Percentiles rank a stretch among this genome's conserved stretches.
phyloP scores from a whole-genome alignment of 2,329 filamentous ascomycete genomes.

The Botrytis squamosa region DNA sequence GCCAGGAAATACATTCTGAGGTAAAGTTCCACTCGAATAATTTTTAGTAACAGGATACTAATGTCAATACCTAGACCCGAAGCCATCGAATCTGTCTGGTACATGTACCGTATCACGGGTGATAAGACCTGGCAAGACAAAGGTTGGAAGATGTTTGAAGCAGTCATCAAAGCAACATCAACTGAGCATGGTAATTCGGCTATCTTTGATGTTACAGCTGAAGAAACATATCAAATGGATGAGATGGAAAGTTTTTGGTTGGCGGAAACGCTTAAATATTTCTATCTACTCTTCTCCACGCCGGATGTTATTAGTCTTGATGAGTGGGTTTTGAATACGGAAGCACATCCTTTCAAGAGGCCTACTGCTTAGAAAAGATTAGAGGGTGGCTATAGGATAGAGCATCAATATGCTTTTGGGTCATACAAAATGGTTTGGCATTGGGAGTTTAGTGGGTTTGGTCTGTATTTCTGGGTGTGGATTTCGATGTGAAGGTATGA shows the following conservation, averaged over 20 bases:
- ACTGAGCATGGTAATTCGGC: slow-evolving; percentile 69
- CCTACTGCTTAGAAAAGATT: slow-evolving; percentile 22
- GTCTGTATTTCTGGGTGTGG: not conserved
- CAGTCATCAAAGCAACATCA: slow-evolving; percentile 64
- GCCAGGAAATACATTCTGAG: slow-evolving; percentile 58
- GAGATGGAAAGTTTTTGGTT: slow-evolving; percentile 89
- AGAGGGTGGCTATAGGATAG: not conserved
- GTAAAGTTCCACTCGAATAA: slow-evolving; percentile 43
- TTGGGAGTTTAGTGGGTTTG: not conserved
- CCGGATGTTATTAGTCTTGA: slow-evolving; percentile 63
- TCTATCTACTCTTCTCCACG: slow-evolving; percentile 76
- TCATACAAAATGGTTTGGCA: slow-evolving; percentile 7
- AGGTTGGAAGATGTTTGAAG: slow-evolving; percentile 82
- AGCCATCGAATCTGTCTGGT: slow-evolving; percentile 84
- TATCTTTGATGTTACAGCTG: slow-evolving; percentile 59
- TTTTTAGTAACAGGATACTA: slow-evolving; percentile 14
- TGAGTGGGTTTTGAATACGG: slow-evolving; percentile 59
- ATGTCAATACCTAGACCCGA: slow-evolving; percentile 46
- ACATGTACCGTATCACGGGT: slow-evolving; percentile 87
- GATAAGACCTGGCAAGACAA: slow-evolving; percentile 72
- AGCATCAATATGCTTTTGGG: not conserved
- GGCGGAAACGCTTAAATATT: slow-evolving; percentile 90
- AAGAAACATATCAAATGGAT: slow-evolving; percentile 49
- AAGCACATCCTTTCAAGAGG: slow-evolving; percentile 41
- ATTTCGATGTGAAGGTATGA: not conserved